phyloP scores from a whole-genome alignment of 2,329 filamentous ascomycete species.

The Clonostachys rhizophaga region DNA sequence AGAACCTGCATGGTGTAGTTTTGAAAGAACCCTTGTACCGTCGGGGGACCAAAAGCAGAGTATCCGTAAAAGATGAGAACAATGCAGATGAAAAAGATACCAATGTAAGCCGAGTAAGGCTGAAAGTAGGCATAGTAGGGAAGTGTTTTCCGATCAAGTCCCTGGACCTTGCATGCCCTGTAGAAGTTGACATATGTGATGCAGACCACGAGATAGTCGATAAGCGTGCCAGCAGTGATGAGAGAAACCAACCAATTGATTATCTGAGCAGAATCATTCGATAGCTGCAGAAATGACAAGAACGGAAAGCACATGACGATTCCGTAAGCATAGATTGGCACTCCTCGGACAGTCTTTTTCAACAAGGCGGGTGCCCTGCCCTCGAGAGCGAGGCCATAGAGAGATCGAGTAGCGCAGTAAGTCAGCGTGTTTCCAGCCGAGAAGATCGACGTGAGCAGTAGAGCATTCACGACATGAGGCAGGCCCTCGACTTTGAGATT shows the following conservation, averaged over 20 bases:
- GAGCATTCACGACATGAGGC: too few relatives aligned
- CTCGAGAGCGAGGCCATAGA: too few relatives aligned
- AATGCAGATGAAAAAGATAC: slow-evolving; percentile 49
- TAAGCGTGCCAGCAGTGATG: slow-evolving; percentile 52
- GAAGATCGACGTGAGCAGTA: too few relatives aligned
- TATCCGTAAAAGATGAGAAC: slow-evolving; percentile 53
- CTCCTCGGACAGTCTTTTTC: too few relatives aligned
- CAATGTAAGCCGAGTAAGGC: slow-evolving; percentile 50
- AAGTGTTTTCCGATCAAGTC: slow-evolving; percentile 42
- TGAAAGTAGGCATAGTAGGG: slow-evolving; percentile 57
- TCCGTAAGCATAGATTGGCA: too few relatives aligned
- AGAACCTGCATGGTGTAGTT: slow-evolving; percentile 56
- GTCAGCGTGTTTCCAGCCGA: too few relatives aligned
- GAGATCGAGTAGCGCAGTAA: too few relatives aligned
- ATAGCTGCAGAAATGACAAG: too few relatives aligned
- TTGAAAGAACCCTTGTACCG: slow-evolving; percentile 39
- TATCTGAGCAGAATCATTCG: slow-evolving; percentile 16
- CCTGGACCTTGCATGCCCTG: slow-evolving; percentile 47
- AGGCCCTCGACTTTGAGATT: too few relatives aligned
- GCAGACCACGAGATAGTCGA: slow-evolving; percentile 55
- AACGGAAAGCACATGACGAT: too few relatives aligned
- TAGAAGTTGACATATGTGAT: slow-evolving; percentile 41
- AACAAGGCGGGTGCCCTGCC: too few relatives aligned
- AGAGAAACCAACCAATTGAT: slow-evolving; percentile 52
- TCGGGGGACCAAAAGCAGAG: slow-evolving; percentile 32